Conservation (phyloP, 345 rosid genomes). For the Laguncularia racemosa region DNA sequence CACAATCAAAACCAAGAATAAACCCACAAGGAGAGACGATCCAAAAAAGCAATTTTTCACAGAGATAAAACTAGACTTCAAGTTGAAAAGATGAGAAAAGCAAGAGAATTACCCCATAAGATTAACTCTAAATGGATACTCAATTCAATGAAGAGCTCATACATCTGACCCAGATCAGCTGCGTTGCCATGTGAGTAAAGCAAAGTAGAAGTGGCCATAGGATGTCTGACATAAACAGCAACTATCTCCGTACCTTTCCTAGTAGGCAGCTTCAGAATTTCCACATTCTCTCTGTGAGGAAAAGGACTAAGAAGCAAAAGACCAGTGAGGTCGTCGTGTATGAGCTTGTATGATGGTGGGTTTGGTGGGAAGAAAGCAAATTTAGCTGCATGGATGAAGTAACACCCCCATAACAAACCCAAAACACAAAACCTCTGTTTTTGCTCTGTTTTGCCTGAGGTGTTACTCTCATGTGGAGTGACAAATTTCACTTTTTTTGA, state of each 20-base stretch:
- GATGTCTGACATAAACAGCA: constrained; percentile 71
- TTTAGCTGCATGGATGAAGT: constrained; percentile 97
- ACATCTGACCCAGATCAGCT: constrained; percentile 99
- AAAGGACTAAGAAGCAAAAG: constrained; percentile 69
- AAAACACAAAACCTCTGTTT: background rate
- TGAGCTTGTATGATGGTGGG: constrained; percentile 85
- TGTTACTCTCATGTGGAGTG: too few species aligned
- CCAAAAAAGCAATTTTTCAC: background rate
- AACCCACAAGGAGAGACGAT: background rate
- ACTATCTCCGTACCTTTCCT: constrained; percentile 80
- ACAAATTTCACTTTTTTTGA: too few species aligned
- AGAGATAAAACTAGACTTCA: too few species aligned
- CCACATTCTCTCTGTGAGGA: constrained; percentile 94
- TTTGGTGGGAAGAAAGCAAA: constrained; percentile 96
- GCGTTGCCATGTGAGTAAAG: constrained; percentile 99
- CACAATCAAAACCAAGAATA: too few species aligned
- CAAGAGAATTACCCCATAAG: constrained; percentile 70
- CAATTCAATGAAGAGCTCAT: constrained; percentile 93
- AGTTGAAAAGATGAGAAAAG: constrained; percentile 4
- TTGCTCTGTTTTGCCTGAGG: background rate
- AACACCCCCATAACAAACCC: constrained; percentile 62
- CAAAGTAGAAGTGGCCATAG: constrained; percentile 82
- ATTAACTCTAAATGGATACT: constrained; percentile 88
- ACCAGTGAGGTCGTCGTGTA: constrained; percentile 62
- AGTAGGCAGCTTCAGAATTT: constrained; percentile 67